Evolutionary conservation across 2,329 filamentous ascomycete genomes (phyloP).

Genomic region (Xylaria sp.): DNA sequence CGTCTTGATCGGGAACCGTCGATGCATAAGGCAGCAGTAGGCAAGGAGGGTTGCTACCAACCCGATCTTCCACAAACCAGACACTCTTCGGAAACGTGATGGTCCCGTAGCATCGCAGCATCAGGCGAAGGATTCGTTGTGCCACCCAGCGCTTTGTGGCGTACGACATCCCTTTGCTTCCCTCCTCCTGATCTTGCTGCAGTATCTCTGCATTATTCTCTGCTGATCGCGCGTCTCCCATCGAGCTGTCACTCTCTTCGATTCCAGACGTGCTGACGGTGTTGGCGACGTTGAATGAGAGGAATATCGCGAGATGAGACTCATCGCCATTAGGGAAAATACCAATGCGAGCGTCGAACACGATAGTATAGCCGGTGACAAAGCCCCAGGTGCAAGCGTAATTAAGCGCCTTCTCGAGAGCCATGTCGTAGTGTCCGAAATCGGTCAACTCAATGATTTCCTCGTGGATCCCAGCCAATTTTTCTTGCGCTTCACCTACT

Average conservation of each 20-base stretch:
- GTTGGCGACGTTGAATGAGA: background rate
- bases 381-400: conserved; percentile 9
- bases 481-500: background rate
- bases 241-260: background rate
- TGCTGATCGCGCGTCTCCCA: background rate
- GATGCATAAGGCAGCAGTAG: background rate
- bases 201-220: background rate
- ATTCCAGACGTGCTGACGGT: fast-evolving
- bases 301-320: background rate
- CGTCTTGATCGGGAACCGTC: background rate
- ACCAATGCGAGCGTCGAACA: background rate
- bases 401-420: background rate
- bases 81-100: background rate
- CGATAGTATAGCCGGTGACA: background rate
- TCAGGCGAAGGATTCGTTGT: background rate
- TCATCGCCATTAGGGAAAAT: background rate
- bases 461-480: too few species aligned
- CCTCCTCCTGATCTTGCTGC: too few species aligned
- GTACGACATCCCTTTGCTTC: background rate
- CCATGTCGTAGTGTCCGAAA: background rate
- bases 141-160: background rate
- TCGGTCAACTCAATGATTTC: background rate
- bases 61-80: background rate
- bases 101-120: background rate
- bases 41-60: background rate